Evolutionary conservation across 1,139 yeast species (phyloP).

Genomic region (Geotrichum aggregatum): DNA sequence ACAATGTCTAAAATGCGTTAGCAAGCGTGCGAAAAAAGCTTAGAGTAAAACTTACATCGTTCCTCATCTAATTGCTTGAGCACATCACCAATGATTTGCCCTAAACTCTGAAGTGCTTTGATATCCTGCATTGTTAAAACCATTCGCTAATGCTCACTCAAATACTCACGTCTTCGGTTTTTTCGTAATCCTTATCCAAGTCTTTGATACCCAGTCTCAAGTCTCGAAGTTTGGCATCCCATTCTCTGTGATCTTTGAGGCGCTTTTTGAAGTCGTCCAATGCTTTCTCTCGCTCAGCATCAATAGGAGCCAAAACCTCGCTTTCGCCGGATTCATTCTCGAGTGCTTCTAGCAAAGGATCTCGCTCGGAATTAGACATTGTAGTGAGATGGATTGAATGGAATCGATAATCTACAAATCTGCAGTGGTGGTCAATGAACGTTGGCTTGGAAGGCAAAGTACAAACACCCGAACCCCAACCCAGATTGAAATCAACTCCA

Average conservation of each 20-base stretch:
- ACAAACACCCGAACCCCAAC: background rate
- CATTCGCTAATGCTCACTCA: background rate
- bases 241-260: constrained; percentile 86
- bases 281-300: constrained; percentile 77
- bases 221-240: constrained; percentile 88
- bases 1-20: constrained; percentile 53
- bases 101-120: constrained; percentile 94
- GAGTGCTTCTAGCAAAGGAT: constrained; percentile 36
- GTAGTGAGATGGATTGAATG: background rate
- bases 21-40: background rate
- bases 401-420: background rate
- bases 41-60: constrained; percentile 44
- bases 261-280: constrained; percentile 76
- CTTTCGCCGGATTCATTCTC: constrained; percentile 29
- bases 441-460: background rate
- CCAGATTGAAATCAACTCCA: background rate
- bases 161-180: constrained; percentile 66
- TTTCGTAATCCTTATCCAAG: constrained; percentile 77
- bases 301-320: constrained; percentile 38
- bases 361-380: constrained; percentile 28
- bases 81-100: constrained; percentile 96
- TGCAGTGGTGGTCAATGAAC: background rate
- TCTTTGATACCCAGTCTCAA: constrained; percentile 79
- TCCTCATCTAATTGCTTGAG: constrained; percentile 94
- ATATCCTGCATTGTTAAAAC: constrained; percentile 49